Base-by-base conservation (phyloP, 1,284 basidiomycete genomes). In the Moesziomyces aphidis region DNA sequence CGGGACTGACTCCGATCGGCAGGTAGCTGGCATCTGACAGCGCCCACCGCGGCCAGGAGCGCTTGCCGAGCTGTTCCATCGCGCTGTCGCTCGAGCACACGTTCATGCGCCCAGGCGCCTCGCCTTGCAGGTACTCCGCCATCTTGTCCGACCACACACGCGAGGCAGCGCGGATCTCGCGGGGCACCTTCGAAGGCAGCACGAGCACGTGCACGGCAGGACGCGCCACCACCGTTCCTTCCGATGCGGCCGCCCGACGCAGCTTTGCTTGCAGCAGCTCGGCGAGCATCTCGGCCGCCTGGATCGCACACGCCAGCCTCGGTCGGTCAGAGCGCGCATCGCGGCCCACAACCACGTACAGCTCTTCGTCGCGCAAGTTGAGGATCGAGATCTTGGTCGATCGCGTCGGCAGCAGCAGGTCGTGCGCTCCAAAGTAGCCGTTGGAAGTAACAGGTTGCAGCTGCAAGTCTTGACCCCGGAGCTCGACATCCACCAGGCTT, bases 201-300 rank as follows among this genome's bases (percentile, higher is more conserved):
- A 77, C 62, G 23, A 82, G 49, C n/a, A 80, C 73, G 53, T 81
- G 79, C n/a, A 77, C 68, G 5, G 76, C 72, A 8, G 76, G 63
- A 22, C 66, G 62, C 5, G 61, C 63, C 6, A 73, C 61, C 19
- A 73, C 49, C 3, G 53, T 60, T 8, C 57, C 50, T 21, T 53
- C 34, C 13, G 61, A 51, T 0, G 46, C 31, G 11, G 44, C 42
- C 9, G 45, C 28, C 21, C 50, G 22, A n/a, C 61, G 61, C 49
- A 53, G 46, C 45, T 31, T 52, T 8, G 36, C 39, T 34, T 76
- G 74, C 11, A 61, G 46, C 17, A 49, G 50, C 19, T 15, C 31
- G 0, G 72, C 66, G 10, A 82, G 55, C 22, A 44, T 23, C 31
- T 76, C 72, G 4, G 79, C 81, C 5, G 60, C 53, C 19, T 64